Percentiles rank a stretch among this genome's conserved stretches.
These are phyloP conservation scores for Metarhizium brunneum DNA, from an alignment of 2,329 filamentous ascomycete species.

Conservation along the genomic window DNA sequence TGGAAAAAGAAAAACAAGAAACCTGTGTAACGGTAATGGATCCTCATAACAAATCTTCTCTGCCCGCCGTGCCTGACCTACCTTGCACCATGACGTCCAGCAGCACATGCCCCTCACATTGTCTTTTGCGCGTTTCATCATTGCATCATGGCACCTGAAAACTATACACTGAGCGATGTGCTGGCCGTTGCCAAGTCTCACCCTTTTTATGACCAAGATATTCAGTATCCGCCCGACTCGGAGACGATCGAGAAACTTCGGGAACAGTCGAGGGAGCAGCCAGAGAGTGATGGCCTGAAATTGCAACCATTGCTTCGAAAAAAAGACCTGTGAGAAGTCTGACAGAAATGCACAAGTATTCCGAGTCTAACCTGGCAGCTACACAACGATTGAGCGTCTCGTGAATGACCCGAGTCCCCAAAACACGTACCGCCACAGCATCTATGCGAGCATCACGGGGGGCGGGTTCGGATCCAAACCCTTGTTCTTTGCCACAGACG, in stretches of 20 bases:
- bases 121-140: background rate
- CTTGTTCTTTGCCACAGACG: constrained; percentile 31
- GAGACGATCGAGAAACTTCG: background rate
- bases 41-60: too few relatives aligned
- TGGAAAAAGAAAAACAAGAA: too few relatives aligned
- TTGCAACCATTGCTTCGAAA: background rate
- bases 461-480: constrained; percentile 24
- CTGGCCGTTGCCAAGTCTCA: background rate
- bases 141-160: background rate
- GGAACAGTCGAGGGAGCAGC: background rate
- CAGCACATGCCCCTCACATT: background rate
- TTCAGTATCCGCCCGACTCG: background rate
- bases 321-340: constrained; percentile 3
- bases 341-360: background rate
- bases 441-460: constrained; percentile 31
- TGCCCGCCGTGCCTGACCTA: background rate
- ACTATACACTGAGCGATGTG: background rate
- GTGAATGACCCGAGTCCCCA: constrained; percentile 19
- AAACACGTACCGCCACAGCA: constrained; percentile 27
- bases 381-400: constrained; percentile 24
- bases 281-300: background rate
- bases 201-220: background rate
- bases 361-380: constrained; percentile 17
- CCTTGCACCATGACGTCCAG: background rate
- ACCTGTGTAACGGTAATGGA: too few relatives aligned